Evolutionary conservation across 2,329 filamentous ascomycete species (phyloP).

Genomic region (Stachybotrys echinatus): DNA sequence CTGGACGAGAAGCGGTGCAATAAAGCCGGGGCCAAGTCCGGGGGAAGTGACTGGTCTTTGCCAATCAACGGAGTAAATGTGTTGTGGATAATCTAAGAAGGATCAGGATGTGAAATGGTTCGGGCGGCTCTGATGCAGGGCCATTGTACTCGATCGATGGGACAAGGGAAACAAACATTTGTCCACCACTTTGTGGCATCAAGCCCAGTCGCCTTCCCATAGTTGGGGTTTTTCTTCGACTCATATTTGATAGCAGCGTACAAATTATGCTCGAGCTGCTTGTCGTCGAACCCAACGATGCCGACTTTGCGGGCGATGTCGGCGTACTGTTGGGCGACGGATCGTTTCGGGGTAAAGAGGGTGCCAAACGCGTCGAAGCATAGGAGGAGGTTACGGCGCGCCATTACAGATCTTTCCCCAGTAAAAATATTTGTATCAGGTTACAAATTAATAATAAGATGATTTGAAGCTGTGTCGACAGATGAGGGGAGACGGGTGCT

Average conservation of each 20-base stretch:
- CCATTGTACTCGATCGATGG: too few species aligned
- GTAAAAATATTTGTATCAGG: too few species aligned
- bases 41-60: constrained; percentile 29
- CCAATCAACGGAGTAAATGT: constrained; percentile 42
- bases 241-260: constrained; percentile 41
- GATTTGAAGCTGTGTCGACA: too few species aligned
- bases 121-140: too few species aligned
- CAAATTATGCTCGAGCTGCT: constrained; percentile 29
- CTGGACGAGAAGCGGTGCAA: constrained; percentile 46
- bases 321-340: constrained; percentile 50
- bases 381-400: constrained; percentile 42
- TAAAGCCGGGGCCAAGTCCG: constrained; percentile 40
- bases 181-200: constrained; percentile 54
- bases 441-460: too few species aligned
- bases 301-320: constrained; percentile 45
- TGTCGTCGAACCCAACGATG: constrained; percentile 33
- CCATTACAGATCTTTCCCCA: constrained; percentile 5
- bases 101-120: neutral
- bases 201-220: constrained; percentile 47
- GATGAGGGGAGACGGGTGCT: too few species aligned
- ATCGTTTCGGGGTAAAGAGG: constrained; percentile 46
- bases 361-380: constrained; percentile 65
- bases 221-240: constrained; percentile 48
- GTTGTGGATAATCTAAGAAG: constrained; percentile 43
- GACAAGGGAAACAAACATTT: constrained; percentile 41